phyloP scores from a whole-genome alignment of 2,329 filamentous ascomycete species.

The Cadophora malorum region DNA sequence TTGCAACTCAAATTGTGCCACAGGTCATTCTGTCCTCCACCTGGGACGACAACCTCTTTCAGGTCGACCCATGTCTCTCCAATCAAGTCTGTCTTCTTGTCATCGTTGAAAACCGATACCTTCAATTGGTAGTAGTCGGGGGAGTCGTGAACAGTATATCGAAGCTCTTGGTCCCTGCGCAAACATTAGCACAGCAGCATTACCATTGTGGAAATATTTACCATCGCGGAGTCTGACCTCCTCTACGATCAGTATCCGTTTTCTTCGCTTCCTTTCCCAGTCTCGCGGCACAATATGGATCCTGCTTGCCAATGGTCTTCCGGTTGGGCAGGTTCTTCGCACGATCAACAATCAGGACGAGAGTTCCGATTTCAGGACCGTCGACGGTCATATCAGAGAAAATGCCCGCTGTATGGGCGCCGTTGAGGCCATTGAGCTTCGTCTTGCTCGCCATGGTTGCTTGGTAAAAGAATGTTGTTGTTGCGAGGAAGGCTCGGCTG shows the following conservation, averaged over 20 bases:
- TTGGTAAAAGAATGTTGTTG: conserved; percentile 23
- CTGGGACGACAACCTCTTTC: conserved; percentile 77
- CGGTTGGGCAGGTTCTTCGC: conserved; percentile 97
- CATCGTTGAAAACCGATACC: conserved; percentile 95
- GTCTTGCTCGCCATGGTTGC: conserved; percentile 57
- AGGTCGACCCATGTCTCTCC: conserved; percentile 92
- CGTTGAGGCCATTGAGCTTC: conserved; percentile 62
- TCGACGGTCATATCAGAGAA: conserved; percentile 94
- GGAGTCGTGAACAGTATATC: conserved; percentile 95
- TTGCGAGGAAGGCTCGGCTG: conserved; percentile 21
- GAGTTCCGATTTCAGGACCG: conserved; percentile 89
- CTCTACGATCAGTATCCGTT: conserved; percentile 90
- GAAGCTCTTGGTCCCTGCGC: conserved; percentile 92
- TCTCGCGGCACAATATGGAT: conserved; percentile 93
- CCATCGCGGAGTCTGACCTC: conserved; percentile 96
- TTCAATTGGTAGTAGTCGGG: conserved; percentile 96
- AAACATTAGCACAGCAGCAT: conserved; percentile 32
- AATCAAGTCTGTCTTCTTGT: conserved; percentile 96
- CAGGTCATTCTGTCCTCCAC: conserved; percentile 90
- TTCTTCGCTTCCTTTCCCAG: conserved; percentile 98
- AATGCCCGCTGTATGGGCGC: conserved; percentile 86
- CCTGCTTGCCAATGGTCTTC: conserved; percentile 98
- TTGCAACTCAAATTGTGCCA: conserved; percentile 90
- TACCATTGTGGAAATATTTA: conserved; percentile 52
- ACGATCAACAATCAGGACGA: conserved; percentile 90